These are phyloP conservation scores for Arxiozyma bovina DNA, from an alignment of 1,139 yeast species.

Conservation along the genomic window DNA sequence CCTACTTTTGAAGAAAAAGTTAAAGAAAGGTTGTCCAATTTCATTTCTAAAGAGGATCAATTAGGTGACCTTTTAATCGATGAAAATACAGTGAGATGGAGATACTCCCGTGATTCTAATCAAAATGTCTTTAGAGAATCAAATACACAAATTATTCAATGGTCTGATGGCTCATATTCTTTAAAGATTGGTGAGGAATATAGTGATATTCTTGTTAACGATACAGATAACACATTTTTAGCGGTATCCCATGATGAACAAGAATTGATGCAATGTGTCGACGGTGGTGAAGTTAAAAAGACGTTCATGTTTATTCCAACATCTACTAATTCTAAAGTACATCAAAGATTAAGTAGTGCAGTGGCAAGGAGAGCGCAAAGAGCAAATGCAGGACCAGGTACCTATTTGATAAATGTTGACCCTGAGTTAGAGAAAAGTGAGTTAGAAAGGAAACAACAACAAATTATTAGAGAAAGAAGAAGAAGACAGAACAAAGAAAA, in stretches of 20 bases:
- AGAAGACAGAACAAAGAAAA: constrained; percentile 52
- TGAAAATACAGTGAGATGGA: constrained; percentile 87
- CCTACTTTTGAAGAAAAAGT: constrained; percentile 45
- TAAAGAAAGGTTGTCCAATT: constrained; percentile 32
- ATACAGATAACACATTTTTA: constrained; percentile 64
- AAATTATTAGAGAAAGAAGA: constrained; percentile 60
- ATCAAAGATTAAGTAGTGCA: constrained; percentile 68
- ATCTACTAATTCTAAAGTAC: constrained; percentile 75
- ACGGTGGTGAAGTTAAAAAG: constrained; percentile 39
- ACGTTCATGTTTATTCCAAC: constrained; percentile 76
- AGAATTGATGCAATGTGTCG: constrained; percentile 53
- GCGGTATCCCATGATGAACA: constrained; percentile 64
- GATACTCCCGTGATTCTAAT: constrained; percentile 59
- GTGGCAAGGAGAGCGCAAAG: constrained; percentile 56
- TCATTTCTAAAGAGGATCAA: constrained; percentile 35
- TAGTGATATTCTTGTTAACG: constrained; percentile 64
- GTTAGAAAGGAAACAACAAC: constrained; percentile 71
- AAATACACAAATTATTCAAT: constrained; percentile 79
- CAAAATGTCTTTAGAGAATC: constrained; percentile 70
- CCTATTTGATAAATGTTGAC: constrained; percentile 73
- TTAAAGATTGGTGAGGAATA: constrained; percentile 80
- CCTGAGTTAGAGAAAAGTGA: constrained; percentile 78
- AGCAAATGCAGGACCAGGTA: constrained; percentile 46
- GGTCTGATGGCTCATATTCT: constrained; percentile 90
- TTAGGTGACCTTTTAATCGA: constrained; percentile 49